Percentiles rank a stretch among this genome's conserved stretches.
Evolutionary conservation across 192 early-diverging fungal genomes (phyloP).

Genomic region (Backusella circina): DNA sequence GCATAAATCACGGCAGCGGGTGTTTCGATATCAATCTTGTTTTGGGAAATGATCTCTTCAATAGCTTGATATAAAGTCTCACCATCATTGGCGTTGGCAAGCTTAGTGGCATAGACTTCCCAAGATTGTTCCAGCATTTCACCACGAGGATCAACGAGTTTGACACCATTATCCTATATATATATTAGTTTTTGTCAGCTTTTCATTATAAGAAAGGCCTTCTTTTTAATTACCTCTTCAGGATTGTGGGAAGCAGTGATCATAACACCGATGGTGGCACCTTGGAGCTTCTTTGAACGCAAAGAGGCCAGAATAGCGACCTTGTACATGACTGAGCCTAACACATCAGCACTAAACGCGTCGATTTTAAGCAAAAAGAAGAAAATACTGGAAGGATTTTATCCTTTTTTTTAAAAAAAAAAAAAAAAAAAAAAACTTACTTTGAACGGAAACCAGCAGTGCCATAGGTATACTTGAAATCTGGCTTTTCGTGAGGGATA

Average conservation of each 20-base stretch:
- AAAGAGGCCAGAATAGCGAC: slow-evolving; percentile 89
- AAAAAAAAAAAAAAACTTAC: slow-evolving; percentile 40
- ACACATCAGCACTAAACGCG: slow-evolving; percentile 61
- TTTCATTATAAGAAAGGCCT: neutral
- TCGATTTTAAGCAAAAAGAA: neutral
- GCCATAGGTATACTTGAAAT: slow-evolving; percentile 64
- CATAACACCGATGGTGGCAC: slow-evolving; percentile 92
- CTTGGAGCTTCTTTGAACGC: slow-evolving; percentile 83
- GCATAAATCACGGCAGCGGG: slow-evolving; percentile 78
- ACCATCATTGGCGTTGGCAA: slow-evolving; percentile 81
- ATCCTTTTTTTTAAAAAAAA: neutral
- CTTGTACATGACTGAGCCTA: slow-evolving; percentile 92
- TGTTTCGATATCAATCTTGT: slow-evolving; percentile 69
- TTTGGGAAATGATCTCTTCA: slow-evolving; percentile 55
- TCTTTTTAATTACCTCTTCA: slow-evolving; percentile 54
- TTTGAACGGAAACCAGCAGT: slow-evolving; percentile 98
- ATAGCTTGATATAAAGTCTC: slow-evolving; percentile 61
- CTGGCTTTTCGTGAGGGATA: slow-evolving; percentile 17
- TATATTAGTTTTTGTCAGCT: neutral
- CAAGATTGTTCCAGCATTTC: slow-evolving; percentile 98
- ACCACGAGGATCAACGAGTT: slow-evolving; percentile 95
- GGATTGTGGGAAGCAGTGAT: slow-evolving; percentile 99
- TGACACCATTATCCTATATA: slow-evolving; percentile 92
- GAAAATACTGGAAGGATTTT: no score
- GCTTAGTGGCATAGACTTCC: slow-evolving; percentile 86